These are phyloP conservation scores for Solioccasus polychromus DNA, from an alignment of 768 basidiomycete genomes.

Conservation along the genomic window DNA sequence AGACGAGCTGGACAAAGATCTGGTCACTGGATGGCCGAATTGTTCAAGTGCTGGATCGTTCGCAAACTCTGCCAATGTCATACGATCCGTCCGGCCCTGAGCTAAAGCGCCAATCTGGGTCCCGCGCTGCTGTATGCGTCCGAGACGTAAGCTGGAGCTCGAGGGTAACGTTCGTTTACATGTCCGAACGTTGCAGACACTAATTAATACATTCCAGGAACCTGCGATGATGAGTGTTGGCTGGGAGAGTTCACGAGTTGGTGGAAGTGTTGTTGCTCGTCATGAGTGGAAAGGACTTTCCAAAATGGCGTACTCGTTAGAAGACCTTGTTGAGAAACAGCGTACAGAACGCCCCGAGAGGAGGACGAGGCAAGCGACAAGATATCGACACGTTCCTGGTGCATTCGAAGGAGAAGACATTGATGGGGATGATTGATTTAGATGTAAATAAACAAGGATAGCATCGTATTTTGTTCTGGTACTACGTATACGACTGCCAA, in stretches of 20 bases:
- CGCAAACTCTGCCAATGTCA: conserved; percentile 64
- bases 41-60: conserved; percentile 81
- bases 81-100: conserved; percentile 71
- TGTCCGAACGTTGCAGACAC: neutral
- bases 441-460: too few species aligned
- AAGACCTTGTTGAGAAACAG: conserved; percentile 71
- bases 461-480: too few species aligned
- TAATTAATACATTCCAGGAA: conserved; percentile 47
- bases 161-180: conserved; percentile 42
- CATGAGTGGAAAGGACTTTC: conserved; percentile 96
- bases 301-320: conserved; percentile 62
- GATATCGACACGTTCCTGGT: conserved; percentile 23
- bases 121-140: conserved; percentile 53
- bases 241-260: conserved; percentile 63
- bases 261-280: conserved; percentile 77
- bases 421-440: conserved; percentile 12
- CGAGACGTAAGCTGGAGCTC: conserved; percentile 97
- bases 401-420: conserved; percentile 26
- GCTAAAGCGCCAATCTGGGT: conserved; percentile 27
- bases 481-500: too few species aligned
- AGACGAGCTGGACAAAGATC: conserved; percentile 53
- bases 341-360: conserved; percentile 33
- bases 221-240: conserved; percentile 90
- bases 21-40: conserved; percentile 92
- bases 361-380: conserved; percentile 7